phyloP scores from a whole-genome alignment of 305 asterid genomes.

The Striga hermonthica region DNA sequence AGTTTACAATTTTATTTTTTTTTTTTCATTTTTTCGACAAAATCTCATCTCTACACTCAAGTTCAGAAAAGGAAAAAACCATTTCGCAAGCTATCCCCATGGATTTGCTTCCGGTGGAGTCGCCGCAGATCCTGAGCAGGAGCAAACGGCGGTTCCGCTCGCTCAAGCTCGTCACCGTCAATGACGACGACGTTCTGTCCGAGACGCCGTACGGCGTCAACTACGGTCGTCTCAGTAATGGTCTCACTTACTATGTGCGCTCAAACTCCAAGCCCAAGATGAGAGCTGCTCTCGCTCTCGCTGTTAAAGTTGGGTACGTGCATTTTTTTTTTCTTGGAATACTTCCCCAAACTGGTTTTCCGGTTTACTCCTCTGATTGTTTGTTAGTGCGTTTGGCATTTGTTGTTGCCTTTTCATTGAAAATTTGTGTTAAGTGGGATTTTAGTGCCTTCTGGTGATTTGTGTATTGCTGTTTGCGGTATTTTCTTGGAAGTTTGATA shows the following conservation, averaged over 20 bases:
- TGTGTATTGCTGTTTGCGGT: neutral
- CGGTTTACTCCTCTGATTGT: neutral
- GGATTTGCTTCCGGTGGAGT: slow-evolving; percentile 77
- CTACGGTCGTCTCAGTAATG: slow-evolving; percentile 77
- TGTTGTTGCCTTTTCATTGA: neutral
- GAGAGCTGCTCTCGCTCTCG: slow-evolving; percentile 96
- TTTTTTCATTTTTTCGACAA: neutral
- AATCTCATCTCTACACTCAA: slow-evolving; percentile 10
- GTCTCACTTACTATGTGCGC: slow-evolving; percentile 83
- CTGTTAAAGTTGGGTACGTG: slow-evolving; percentile 81
- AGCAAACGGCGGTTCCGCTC: slow-evolving; percentile 73
- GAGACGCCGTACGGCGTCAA: slow-evolving; percentile 70
- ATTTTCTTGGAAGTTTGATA: too few relatives aligned
- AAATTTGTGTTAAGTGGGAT: slow-evolving; percentile 16
- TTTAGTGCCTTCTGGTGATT: slow-evolving; percentile 3
- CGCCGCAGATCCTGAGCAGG: slow-evolving; percentile 51
- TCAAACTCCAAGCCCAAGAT: slow-evolving; percentile 86
- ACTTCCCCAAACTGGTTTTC: neutral
- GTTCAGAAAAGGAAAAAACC: neutral
- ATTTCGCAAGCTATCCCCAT: slow-evolving; percentile 30
- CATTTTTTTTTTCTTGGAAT: slow-evolving; percentile 5
- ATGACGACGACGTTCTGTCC: slow-evolving; percentile 59
- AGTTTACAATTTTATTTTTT: too few relatives aligned
- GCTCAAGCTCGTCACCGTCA: slow-evolving; percentile 65
- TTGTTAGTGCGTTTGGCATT: slow-evolving; percentile 1